A percentile compares a stretch with the other conserved stretches of the same genome.
phyloP scores from a whole-genome alignment of 495 filamentous ascomycete genomes.

The Penicillium antarcticum region DNA sequence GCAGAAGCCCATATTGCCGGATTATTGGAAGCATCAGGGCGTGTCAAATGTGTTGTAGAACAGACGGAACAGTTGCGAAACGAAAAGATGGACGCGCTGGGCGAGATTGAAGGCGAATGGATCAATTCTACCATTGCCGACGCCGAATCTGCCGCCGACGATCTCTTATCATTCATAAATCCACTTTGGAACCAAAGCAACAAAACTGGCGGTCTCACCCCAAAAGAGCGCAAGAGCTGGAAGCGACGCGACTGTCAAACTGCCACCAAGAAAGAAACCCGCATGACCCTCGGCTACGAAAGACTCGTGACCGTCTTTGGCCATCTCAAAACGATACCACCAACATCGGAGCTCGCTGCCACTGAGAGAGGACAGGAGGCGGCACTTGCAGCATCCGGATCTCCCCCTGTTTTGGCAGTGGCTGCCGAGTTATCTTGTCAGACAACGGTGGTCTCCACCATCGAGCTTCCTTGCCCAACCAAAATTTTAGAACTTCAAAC shows the following conservation, averaged over 20 bases:
- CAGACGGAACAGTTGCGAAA: background rate
- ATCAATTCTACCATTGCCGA: constrained; percentile 1
- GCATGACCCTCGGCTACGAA: background rate
- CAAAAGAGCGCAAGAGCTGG: background rate
- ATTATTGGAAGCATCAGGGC: background rate
- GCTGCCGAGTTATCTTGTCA: background rate
- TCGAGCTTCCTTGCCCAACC: background rate
- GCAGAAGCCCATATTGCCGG: background rate
- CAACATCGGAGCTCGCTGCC: background rate
- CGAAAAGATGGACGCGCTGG: background rate
- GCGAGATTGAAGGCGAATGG: constrained; percentile 6
- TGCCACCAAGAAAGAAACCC: background rate
- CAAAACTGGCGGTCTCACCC: background rate
- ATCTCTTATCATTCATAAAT: background rate
- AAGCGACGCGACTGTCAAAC: background rate
- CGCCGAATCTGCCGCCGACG: background rate
- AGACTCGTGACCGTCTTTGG: background rate
- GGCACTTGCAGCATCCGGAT: background rate
- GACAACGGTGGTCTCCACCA: background rate
- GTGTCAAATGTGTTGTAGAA: background rate
- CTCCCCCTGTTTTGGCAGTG: background rate
- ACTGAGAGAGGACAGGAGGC: background rate
- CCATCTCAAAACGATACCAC: background rate
- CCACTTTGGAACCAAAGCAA: background rate
- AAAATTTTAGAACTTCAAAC: background rate